Conservation (phyloP, 1,139 yeast species). For the Sugiyamaella sp. region DNA sequence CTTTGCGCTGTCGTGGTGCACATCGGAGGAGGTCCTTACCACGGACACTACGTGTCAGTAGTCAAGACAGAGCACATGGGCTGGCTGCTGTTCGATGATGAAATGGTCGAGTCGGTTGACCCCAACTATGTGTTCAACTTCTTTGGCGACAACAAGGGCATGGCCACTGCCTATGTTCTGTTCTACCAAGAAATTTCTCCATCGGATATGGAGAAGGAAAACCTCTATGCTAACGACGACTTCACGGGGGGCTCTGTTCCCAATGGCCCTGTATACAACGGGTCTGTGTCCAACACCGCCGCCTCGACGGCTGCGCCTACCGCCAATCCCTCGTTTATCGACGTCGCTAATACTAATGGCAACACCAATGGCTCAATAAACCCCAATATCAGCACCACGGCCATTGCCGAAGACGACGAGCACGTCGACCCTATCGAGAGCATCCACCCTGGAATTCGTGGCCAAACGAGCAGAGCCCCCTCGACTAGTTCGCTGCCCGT, state of each 20-base stretch:
- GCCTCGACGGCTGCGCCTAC: conserved; percentile 13
- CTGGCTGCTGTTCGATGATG: conserved; percentile 95
- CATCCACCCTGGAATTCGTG: neutral
- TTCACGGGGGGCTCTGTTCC: neutral
- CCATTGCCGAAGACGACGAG: conserved; percentile 21
- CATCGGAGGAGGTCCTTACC: conserved; percentile 97
- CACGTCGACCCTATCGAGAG: conserved; percentile 16
- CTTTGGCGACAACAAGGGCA: conserved; percentile 85
- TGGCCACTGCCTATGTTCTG: conserved; percentile 88
- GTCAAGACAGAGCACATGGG: conserved; percentile 79
- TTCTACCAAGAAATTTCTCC: conserved; percentile 59
- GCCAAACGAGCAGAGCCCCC: conserved; percentile 5
- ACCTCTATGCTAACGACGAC: conserved; percentile 34
- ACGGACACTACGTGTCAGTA: conserved; percentile 91
- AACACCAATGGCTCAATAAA: neutral
- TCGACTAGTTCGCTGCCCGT: conserved; percentile 11
- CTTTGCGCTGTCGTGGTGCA: conserved; percentile 87
- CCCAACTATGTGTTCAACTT: conserved; percentile 83
- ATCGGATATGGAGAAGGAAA: conserved; percentile 33
- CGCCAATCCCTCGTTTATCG: conserved; percentile 7
- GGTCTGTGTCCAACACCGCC: conserved; percentile 20
- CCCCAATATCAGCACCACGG: conserved; percentile 4
- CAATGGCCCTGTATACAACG: conserved; percentile 17
- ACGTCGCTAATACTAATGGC: conserved; percentile 7
- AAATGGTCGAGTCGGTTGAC: conserved; percentile 86